A percentile compares a stretch with the other conserved stretches of the same genome.
phyloP scores from a whole-genome alignment of 2,329 filamentous ascomycete species.

The Arthrobotrys megalospora region DNA sequence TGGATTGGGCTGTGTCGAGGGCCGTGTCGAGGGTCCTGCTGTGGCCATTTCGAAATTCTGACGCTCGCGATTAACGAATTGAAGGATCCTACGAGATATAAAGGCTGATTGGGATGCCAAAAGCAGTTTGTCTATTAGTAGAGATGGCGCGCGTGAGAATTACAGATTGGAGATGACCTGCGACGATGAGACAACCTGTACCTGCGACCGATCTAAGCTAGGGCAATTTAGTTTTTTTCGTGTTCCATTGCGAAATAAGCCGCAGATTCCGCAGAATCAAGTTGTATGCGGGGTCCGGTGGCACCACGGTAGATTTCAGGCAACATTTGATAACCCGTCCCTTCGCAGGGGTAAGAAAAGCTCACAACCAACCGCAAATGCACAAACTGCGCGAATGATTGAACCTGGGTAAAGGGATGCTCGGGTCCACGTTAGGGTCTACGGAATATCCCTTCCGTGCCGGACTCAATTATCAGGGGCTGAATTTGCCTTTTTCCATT shows the following conservation, averaged over 20 bases:
- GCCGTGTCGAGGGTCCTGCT: neutral
- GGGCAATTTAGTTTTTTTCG: neutral
- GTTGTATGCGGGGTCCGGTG: neutral
- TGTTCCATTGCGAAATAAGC: neutral
- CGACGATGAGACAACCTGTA: neutral
- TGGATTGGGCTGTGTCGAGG: neutral
- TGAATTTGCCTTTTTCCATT: too few relatives aligned
- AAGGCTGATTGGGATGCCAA: too few relatives aligned
- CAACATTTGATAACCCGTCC: slow-evolving; percentile 25
- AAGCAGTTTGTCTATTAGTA: too few relatives aligned
- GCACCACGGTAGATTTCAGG: slow-evolving; percentile 15
- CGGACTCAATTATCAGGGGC: too few relatives aligned
- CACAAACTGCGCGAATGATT: too few relatives aligned
- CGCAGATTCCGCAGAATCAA: neutral
- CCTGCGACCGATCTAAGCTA: neutral
- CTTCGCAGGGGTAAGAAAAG: neutral
- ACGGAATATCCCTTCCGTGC: too few relatives aligned
- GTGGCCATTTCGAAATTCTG: neutral
- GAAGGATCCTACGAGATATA: too few relatives aligned
- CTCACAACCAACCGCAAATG: too few relatives aligned
- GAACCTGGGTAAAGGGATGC: too few relatives aligned
- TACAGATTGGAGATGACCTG: neutral
- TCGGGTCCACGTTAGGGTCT: too few relatives aligned
- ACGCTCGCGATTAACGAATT: too few relatives aligned
- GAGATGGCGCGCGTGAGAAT: too few relatives aligned